phyloP scores from a whole-genome alignment of 208 protist genomes.

The Trichomonas tenax region DNA sequence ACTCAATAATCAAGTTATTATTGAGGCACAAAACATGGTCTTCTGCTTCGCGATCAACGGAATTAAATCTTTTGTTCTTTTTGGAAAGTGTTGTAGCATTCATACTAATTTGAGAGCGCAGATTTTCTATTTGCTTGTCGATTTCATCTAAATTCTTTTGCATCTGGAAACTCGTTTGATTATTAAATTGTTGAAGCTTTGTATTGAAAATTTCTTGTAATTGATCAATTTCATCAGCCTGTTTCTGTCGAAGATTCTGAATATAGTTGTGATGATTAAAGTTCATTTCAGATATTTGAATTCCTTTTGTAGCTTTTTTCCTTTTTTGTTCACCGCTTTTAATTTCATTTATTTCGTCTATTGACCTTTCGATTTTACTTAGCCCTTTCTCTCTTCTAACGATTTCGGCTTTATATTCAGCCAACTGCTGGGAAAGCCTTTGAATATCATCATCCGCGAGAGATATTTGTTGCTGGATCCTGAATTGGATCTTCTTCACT shows the following conservation, averaged over 20 bases:
- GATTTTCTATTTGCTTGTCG: neutral
- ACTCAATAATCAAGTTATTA: neutral
- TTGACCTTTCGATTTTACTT: neutral
- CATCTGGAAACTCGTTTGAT: neutral
- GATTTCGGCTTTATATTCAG: neutral
- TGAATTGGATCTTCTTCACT: neutral
- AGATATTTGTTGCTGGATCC: neutral
- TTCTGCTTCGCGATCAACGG: neutral
- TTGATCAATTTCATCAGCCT: neutral
- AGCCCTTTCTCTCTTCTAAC: neutral
- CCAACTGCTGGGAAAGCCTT: neutral
- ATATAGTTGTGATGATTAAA: neutral
- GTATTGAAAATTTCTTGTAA: neutral
- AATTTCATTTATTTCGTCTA: neutral
- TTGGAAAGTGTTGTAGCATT: neutral
- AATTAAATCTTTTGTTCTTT: neutral
- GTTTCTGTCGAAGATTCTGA: neutral
- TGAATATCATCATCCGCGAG: neutral
- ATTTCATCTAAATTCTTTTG: neutral
- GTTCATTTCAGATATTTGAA: neutral
- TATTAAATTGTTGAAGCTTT: neutral
- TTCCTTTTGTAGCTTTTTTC: neutral
- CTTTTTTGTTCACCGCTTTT: neutral
- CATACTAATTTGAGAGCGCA: neutral
- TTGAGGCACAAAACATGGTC: neutral